phyloP scores from a whole-genome alignment of 2,329 filamentous ascomycete species.

The Alternaria sp. region DNA sequence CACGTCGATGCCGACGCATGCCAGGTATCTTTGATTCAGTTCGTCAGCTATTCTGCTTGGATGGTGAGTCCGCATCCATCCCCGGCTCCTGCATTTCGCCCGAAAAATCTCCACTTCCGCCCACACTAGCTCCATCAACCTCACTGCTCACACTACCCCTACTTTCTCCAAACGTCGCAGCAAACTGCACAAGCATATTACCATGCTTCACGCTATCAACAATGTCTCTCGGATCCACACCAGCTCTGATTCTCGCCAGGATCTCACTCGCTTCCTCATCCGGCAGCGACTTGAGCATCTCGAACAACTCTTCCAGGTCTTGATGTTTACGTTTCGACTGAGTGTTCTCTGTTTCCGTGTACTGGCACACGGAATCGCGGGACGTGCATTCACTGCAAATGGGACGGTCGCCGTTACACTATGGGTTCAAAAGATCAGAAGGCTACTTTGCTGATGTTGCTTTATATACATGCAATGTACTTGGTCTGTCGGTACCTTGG shows the following conservation, averaged over 20 bases:
- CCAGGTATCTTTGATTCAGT: background rate
- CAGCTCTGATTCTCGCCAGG: constrained; percentile 19
- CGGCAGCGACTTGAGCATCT: constrained; percentile 17
- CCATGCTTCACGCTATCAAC: constrained; percentile 23
- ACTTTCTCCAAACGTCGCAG: background rate
- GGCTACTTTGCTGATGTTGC: background rate
- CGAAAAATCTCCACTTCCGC: background rate
- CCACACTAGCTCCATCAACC: background rate
- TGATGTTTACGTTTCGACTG: constrained; percentile 21
- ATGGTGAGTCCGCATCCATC: background rate
- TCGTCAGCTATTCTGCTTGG: background rate
- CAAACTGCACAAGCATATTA: constrained; percentile 22
- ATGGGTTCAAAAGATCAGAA: background rate
- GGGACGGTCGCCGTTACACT: constrained; percentile 26
- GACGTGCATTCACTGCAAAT: constrained; percentile 22
- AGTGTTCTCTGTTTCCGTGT: constrained; percentile 21
- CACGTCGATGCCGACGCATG: background rate
- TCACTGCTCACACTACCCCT: background rate
- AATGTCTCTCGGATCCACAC: constrained; percentile 18
- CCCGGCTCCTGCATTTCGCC: background rate
- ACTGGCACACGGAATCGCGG: constrained; percentile 18
- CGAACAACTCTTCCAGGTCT: constrained; percentile 19
- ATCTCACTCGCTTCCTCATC: constrained; percentile 16
- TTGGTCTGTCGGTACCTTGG: constrained; percentile 16
- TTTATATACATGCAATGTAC: background rate